phyloP scores from a whole-genome alignment of 305 asterid species.

The Euphrasia arctica region DNA sequence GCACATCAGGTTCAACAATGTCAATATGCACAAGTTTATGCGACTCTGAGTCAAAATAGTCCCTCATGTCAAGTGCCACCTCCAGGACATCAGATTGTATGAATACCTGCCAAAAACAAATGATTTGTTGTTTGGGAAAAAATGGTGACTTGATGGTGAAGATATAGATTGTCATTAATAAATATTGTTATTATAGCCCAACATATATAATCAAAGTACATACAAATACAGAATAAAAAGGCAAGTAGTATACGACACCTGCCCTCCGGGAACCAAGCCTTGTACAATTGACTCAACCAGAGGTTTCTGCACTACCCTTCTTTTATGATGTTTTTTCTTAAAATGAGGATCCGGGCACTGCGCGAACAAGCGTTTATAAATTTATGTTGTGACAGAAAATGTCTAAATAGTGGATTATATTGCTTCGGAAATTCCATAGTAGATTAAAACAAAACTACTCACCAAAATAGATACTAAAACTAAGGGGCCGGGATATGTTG shows the following conservation, averaged over 20 bases:
- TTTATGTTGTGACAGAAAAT: conserved; percentile 23
- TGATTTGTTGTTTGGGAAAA: no score
- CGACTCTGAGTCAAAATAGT: conserved; percentile 56
- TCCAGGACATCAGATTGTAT: conserved; percentile 81
- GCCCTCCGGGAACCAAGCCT: conserved; percentile 63
- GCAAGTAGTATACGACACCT: conserved; percentile 39
- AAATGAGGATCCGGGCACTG: conserved; percentile 99
- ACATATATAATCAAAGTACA: neutral
- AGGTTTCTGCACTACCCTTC: conserved; percentile 89
- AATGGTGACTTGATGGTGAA: neutral
- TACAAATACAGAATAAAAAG: neutral
- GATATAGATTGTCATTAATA: neutral
- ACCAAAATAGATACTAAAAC: conserved; percentile 80
- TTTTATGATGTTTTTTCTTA: conserved; percentile 79
- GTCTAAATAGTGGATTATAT: neutral
- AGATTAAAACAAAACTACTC: conserved; percentile 33
- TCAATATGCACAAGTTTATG: conserved; percentile 59
- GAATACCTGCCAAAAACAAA: conserved; percentile 49
- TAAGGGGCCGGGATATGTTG: conserved; percentile 88
- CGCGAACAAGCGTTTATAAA: conserved; percentile 29
- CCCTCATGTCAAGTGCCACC: conserved; percentile 86
- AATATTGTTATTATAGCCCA: no score
- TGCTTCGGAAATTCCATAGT: conserved; percentile 11
- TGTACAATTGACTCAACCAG: conserved; percentile 65
- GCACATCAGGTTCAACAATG: conserved; percentile 34